Percentiles rank a stretch among this genome's conserved stretches.
phyloP scores from a whole-genome alignment of 179 eudicot species.

The Camellia oleifera region DNA sequence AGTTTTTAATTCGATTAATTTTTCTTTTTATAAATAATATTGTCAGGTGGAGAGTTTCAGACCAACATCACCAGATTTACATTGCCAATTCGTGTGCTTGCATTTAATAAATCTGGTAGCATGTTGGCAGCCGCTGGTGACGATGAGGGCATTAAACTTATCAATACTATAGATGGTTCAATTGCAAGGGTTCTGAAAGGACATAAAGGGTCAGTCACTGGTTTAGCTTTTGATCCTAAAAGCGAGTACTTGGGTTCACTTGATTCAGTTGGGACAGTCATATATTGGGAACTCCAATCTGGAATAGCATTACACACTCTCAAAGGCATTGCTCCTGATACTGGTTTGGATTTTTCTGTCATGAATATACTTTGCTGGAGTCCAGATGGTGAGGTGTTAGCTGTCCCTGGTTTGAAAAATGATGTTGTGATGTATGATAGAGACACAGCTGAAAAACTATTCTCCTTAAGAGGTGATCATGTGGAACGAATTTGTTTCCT shows the following conservation, averaged over 20 bases:
- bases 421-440: slow-evolving; percentile 96
- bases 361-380: slow-evolving; percentile 77
- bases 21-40: not conserved
- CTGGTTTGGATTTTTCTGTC: slow-evolving; percentile 55
- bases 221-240: slow-evolving; percentile 91
- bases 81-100: slow-evolving; percentile 82
- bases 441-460: slow-evolving; percentile 91
- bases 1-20: not conserved
- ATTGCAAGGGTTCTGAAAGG: slow-evolving; percentile 94
- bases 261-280: slow-evolving; percentile 83
- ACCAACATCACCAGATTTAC: slow-evolving; percentile 96
- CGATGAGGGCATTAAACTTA: slow-evolving; percentile 95
- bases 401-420: slow-evolving; percentile 86
- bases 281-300: slow-evolving; percentile 83
- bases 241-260: slow-evolving; percentile 88
- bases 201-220: slow-evolving; percentile 75
- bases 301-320: slow-evolving; percentile 65
- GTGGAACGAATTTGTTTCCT: slow-evolving; percentile 69
- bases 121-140: slow-evolving; percentile 98
- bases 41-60: slow-evolving; percentile 89
- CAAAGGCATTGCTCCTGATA: slow-evolving; percentile 70
- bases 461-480: slow-evolving; percentile 83
- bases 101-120: slow-evolving; percentile 87
- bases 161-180: slow-evolving; percentile 91
- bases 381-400: slow-evolving; percentile 86